Base-by-base conservation (phyloP, 1,284 basidiomycete species). In the Heterobasidion irregulare region DNA sequence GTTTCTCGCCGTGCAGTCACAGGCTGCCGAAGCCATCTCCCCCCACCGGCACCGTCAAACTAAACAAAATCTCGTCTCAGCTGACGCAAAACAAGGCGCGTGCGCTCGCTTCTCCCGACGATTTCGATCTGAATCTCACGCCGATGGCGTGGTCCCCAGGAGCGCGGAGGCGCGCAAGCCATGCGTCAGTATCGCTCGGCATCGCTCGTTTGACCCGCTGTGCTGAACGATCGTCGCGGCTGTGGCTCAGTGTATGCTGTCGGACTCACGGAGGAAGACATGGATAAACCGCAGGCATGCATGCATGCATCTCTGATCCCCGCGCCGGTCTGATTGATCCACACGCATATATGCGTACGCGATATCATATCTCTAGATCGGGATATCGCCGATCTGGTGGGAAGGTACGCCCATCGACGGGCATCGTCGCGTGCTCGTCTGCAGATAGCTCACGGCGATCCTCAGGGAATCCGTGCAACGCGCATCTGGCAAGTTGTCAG, bases 341-440 rank as follows among this genome's bases (percentile, higher is more conserved):
- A 58, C 52, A 8, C 6, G 38, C 38, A 7, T 41, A 12, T 41
- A 12, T 41, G 12, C 10, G n/a, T 41, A 7, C n/a, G 26, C 26
- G 6, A 26, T n/a, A 41, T 41, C 2, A 41, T 41, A 41, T 41
- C 12, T 41, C 4, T 57, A 89, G 86, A 85, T 92, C 63, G 90
- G 90, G 44, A 89, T 92, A 63, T 87, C 86, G 38, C 84, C 88
- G 2, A 78, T 92, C 53, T 92, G 90, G 89, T 92, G 89, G 88
- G 89, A 91, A 78, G 89, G 88, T 86, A 59, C 57, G 75, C 26
- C 26, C 26, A 26, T 69, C 47, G 26, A 4, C 9, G 18, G n/a
- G 16, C 50, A 18, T 33, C 47, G 43, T 49, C 32, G 35, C 47
- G 32, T 46, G 19, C 19, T 18, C 18, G 15, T 13, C 13, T 46